Conservation (phyloP, 371 early-diverging fungal species). For the Mucor piriformis region DNA sequence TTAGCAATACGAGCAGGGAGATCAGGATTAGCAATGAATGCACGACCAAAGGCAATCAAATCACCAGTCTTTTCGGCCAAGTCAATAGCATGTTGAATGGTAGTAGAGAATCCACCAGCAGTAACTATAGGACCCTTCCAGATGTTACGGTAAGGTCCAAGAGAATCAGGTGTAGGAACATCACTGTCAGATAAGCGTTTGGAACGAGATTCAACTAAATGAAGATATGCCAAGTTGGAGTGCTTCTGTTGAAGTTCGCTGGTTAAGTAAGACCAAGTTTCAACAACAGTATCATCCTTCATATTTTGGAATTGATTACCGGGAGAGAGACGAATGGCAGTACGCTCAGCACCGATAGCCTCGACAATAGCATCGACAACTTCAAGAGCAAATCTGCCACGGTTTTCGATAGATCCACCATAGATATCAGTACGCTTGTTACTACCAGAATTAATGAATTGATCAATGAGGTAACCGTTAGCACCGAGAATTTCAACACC, state of each 20-base stretch:
- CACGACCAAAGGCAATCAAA: conserved; percentile 24
- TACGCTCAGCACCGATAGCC: too few relatives aligned
- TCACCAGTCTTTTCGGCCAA: conserved; percentile 12
- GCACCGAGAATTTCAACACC: conserved; percentile 72
- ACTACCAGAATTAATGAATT: conserved; percentile 40
- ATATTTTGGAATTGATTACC: conserved; percentile 7
- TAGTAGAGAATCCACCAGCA: conserved; percentile 10
- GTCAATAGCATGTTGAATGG: conserved; percentile 1
- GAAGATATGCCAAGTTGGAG: conserved; percentile 15
- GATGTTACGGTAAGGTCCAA: conserved; percentile 19
- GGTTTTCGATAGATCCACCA: conserved; percentile 57
- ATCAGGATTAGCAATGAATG: conserved; percentile 31
- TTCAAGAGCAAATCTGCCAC: conserved; percentile 51
- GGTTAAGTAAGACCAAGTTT: conserved; percentile 20
- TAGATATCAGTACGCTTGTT: too few relatives aligned
- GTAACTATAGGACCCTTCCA: conserved; percentile 22
- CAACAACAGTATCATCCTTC: conserved; percentile 7
- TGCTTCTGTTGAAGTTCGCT: conserved; percentile 7
- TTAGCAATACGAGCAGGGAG: conserved; percentile 15
- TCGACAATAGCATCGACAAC: conserved; percentile 38
- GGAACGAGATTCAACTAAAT: conserved; percentile 19
- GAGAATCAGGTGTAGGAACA: neutral
- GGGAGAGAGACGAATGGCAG: conserved; percentile 22
- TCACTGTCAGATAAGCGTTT: conserved; percentile 2
- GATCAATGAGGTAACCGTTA: conserved; percentile 63